Evolutionary conservation across 2,329 filamentous ascomycete genomes (phyloP).

Genomic region (Hirsutella rhossiliensis): DNA sequence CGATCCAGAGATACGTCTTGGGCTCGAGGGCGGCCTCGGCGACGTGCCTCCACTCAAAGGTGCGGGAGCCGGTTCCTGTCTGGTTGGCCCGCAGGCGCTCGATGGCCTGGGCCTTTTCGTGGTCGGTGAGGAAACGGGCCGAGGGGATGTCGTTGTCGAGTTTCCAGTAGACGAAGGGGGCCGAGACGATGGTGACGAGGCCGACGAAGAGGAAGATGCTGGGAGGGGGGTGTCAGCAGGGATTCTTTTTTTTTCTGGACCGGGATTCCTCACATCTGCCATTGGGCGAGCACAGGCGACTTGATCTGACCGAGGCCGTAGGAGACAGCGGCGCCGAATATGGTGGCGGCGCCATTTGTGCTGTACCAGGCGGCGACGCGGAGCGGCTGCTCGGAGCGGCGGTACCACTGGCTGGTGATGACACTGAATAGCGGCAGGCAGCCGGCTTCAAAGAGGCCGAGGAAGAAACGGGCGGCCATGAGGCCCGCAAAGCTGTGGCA

Average conservation of each 20-base stretch:
- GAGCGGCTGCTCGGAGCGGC: conserved; percentile 44
- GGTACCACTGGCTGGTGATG: conserved; percentile 36
- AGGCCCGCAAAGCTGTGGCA: conserved; percentile 34
- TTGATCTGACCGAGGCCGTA: conserved; percentile 45
- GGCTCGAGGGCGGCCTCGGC: conserved; percentile 34
- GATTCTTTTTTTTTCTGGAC: not conserved
- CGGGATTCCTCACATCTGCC: conserved; percentile 9
- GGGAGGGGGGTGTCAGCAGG: not conserved
- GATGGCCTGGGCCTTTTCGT: conserved; percentile 55
- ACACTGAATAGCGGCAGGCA: conserved; percentile 35
- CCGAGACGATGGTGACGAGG: conserved; percentile 44
- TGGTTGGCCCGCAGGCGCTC: conserved; percentile 64
- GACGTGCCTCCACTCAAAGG: conserved; percentile 57
- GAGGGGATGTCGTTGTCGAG: conserved; percentile 47
- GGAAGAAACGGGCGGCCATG: conserved; percentile 34
- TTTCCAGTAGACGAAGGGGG: conserved; percentile 45
- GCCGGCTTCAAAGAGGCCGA: conserved; percentile 37
- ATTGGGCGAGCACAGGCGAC: conserved; percentile 8
- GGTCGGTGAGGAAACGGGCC: conserved; percentile 45
- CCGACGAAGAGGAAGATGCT: conserved; percentile 47
- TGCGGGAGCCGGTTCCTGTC: conserved; percentile 59
- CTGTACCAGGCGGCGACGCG: conserved; percentile 56
- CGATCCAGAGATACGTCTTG: conserved; percentile 48
- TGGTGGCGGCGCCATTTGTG: conserved; percentile 45
- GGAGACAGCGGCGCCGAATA: conserved; percentile 42